Evolutionary conservation across 441 rosid species (phyloP).

Genomic region (Croton setiger): DNA sequence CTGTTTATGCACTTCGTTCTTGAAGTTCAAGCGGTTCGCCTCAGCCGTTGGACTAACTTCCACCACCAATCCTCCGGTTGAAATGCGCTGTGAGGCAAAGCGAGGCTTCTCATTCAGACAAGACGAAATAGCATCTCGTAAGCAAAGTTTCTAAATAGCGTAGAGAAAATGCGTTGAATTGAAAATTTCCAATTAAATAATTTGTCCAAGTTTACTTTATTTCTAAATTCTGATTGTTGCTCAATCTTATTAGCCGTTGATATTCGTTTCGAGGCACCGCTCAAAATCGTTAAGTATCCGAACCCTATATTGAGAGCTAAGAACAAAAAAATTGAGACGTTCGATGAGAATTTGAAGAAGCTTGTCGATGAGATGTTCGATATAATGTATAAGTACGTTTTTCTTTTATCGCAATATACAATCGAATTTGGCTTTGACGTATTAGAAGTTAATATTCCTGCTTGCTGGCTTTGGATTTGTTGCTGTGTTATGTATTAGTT

Average conservation of each 20-base stretch:
- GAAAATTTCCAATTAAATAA: not conserved
- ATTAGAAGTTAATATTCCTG: not conserved
- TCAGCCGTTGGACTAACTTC: conserved; percentile 31
- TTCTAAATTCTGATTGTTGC: not conserved
- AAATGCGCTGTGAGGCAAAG: conserved; percentile 48
- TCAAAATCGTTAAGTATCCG: conserved; percentile 80
- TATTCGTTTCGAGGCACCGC: conserved; percentile 66
- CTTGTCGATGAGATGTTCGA: conserved; percentile 83
- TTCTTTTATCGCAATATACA: not conserved
- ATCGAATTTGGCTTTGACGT: not conserved
- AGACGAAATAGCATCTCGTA: conserved; percentile 48
- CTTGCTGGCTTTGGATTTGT: not conserved
- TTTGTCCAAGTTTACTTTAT: not conserved
- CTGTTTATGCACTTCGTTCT: conserved; percentile 17
- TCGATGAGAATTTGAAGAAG: conserved; percentile 70
- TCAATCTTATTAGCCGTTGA: conserved; percentile 42
- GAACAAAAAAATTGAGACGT: conserved; percentile 61
- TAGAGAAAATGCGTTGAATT: not conserved
- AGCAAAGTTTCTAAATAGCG: conserved; percentile 8
- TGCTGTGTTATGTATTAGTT: not conserved
- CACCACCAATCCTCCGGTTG: conserved; percentile 23
- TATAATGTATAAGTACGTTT: conserved; percentile 87
- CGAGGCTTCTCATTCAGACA: conserved; percentile 43
- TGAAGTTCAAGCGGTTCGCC: conserved; percentile 23
- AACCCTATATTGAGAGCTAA: conserved; percentile 72